These are phyloP conservation scores for Gaertneriomyces sp. DNA, from an alignment of 192 early-diverging fungal species.

Conservation along the genomic window DNA sequence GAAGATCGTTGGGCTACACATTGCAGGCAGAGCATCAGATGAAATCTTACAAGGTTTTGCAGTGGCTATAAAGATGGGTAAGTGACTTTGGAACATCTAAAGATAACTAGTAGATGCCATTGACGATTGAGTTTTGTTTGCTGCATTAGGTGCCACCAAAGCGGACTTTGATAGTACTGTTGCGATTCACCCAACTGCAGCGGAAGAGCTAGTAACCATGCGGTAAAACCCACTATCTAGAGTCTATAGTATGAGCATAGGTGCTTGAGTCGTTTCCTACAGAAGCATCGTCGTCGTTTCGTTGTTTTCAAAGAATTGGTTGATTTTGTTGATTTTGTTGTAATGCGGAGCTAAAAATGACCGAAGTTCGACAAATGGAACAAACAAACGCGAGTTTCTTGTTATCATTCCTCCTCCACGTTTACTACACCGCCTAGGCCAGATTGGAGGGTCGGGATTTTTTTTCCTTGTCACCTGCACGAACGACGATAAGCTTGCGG, in stretches of 20 bases:
- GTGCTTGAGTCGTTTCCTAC: too few species aligned
- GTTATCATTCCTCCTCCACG: too few species aligned
- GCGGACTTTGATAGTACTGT: conserved; percentile 93
- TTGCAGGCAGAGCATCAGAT: conserved; percentile 85
- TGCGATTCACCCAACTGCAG: conserved; percentile 95
- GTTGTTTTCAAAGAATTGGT: too few species aligned
- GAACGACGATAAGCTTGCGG: too few species aligned
- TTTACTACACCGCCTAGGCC: too few species aligned
- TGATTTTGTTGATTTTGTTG: too few species aligned
- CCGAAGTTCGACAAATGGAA: too few species aligned
- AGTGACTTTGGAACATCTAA: not conserved
- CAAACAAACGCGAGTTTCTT: too few species aligned
- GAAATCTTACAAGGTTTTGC: conserved; percentile 90
- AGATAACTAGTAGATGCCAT: not conserved
- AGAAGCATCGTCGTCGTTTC: too few species aligned
- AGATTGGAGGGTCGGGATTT: too few species aligned
- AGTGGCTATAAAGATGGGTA: conserved; percentile 95
- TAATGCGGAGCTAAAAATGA: too few species aligned
- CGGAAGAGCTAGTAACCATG: conserved; percentile 90
- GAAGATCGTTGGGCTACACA: conserved; percentile 92
- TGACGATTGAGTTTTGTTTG: conserved; percentile 3
- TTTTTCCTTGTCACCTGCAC: too few species aligned
- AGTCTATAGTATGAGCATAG: not conserved
- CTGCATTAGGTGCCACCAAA: conserved; percentile 73
- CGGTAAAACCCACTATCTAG: conserved; percentile 25